These are phyloP conservation scores for Dichotomopilus funicola DNA, from an alignment of 2,329 filamentous ascomycete species.

Conservation along the genomic window DNA sequence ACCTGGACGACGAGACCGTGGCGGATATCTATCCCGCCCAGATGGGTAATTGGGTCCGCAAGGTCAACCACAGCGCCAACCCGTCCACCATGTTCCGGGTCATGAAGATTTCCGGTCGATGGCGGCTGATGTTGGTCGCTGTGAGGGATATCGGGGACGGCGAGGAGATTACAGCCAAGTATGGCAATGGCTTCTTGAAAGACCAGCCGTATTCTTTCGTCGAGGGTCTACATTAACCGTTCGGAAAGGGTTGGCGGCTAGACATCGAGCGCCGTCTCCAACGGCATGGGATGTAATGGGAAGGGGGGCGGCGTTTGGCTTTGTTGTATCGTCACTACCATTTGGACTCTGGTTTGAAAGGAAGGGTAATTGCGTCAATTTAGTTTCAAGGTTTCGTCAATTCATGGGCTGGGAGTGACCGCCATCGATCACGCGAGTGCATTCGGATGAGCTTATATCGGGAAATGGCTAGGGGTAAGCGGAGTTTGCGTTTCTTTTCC, in stretches of 20 bases:
- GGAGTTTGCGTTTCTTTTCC: no score
- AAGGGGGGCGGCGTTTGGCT: neutral
- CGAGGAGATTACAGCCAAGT: conserved; percentile 23
- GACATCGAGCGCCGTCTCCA: neutral
- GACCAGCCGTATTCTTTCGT: conserved; percentile 17
- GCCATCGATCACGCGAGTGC: no score
- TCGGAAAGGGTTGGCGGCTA: neutral
- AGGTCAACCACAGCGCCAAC: conserved; percentile 14
- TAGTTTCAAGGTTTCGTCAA: neutral
- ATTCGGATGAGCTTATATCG: no score
- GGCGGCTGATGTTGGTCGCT: conserved; percentile 20
- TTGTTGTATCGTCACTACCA: neutral
- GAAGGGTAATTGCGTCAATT: neutral
- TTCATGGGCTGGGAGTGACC: no score
- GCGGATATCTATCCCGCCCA: conserved; percentile 22
- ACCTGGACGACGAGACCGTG: conserved; percentile 16
- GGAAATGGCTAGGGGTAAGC: no score
- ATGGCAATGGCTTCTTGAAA: conserved; percentile 17
- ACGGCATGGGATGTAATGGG: neutral
- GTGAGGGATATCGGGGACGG: conserved; percentile 18
- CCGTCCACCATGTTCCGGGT: conserved; percentile 17
- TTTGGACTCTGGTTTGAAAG: neutral
- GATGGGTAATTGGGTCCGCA: conserved; percentile 24
- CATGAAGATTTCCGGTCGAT: conserved; percentile 21
- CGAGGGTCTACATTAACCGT: conserved; percentile 15